Evolutionary conservation across 306 rosid species (phyloP), one percentile per base, ranked within the genome.

Genomic region (Prunus davidiana): DNA sequence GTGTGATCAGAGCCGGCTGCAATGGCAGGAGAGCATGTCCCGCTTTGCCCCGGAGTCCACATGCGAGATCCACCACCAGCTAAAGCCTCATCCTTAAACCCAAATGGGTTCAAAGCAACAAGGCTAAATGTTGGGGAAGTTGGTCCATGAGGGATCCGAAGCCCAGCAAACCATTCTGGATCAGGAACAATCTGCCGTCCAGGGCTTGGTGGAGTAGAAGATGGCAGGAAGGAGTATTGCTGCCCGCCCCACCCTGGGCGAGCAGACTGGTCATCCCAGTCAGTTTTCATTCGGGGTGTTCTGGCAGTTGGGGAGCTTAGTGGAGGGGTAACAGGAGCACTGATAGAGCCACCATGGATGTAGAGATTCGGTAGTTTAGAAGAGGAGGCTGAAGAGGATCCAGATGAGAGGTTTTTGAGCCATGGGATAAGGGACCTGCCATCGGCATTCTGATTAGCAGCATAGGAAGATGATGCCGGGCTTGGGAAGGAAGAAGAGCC

Each of bases 21-120:
- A 61, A 93, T 54, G 74, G 90, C 94, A 24, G 97, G 94, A 76
- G 98, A 93, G 78, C 97, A 91, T 43, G 98, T 86, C 79, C 96
- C 97, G 76, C 98, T 93, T 80, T 87, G 96, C 41, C 96, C 97
- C 45, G 97, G 97, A 65, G 93, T 88, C 93, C 97, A 91, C 97
- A 88, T 87, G 68, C 85, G 83, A 69, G 96, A 91, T 22, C 96
- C 91, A 41, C 88, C 80, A 67, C 89, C 90, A 52, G 82, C 81
- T 69, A 76, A 74, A 75, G 81, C 86, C 70, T 91, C 93, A 24
- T 93, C 98, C 76, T 81, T 86, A 76, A 91, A 84, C 64, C 93
- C 97, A 83, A 93, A 88, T 34, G 97, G 98, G 77, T 93, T 91
- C 6, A 92, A 56, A 64, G 96, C 77, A 46, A 93, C 94, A 57